Evolutionary conservation across 2,329 filamentous ascomycete genomes (phyloP), one percentile per base, ranked within the genome.

Genomic region (Neonectria faginata): DNA sequence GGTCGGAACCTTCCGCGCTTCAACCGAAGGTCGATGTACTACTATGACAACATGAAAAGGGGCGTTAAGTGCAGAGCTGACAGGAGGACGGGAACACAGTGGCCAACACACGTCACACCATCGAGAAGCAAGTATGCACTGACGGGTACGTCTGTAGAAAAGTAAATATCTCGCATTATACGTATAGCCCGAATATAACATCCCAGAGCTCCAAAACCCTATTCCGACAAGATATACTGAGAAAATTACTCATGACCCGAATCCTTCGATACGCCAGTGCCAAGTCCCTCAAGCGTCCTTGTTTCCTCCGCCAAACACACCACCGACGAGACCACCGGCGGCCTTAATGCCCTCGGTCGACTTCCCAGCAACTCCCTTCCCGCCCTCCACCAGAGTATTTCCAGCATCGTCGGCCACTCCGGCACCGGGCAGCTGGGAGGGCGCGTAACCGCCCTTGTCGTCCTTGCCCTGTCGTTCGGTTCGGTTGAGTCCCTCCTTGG

Each of bases 401-500:
- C 70, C 74, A 3, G 73, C 74, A 25, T 66, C 72, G 60, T 74
- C 74, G 50, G 73, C 67, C 0, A 72, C 72, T 1, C 67, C 64
- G 1, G 76, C 71, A 1, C 78, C 72, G 14, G 78, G 78, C 1
- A 75, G 63, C n/a, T 73, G 68, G 14, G 72, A 69, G 20, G 78
- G 72, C 0, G 80, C 67, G 57, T 88, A 85, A 41, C 77, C 77
- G 20, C 89, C 89, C 18, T 83, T 76, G 1, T 90, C 86, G 64
- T 89, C 89, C 73, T 88, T 89, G 55, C 89, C 89, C 36, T 85
- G 80, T 9, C 89, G 81, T 80, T 92, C 90, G 47, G 84, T 81
- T 11, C 89, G 84, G 79, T 90, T 92, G 70, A 90, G 74, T 27
- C 88, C 90, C 73, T 92, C 89, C 73, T 87, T 89, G 22, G 87